These are phyloP conservation scores for Auriculariales sp. DNA, from an alignment of 768 basidiomycete species.

Conservation along the genomic window DNA sequence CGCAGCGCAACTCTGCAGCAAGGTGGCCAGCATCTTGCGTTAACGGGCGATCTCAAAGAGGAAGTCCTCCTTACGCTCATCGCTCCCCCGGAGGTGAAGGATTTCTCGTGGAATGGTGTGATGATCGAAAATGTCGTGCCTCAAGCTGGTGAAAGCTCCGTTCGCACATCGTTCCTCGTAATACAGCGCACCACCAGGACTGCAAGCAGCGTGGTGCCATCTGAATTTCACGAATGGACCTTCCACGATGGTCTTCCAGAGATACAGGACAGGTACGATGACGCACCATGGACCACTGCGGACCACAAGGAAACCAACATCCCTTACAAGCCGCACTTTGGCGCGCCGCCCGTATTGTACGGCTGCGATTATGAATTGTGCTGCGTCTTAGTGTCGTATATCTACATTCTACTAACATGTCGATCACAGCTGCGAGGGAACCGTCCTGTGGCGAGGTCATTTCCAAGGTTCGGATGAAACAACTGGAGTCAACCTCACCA, in stretches of 20 bases:
- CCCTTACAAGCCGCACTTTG: slow-evolving; percentile 52
- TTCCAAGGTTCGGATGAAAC: slow-evolving; percentile 27
- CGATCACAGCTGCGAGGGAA: slow-evolving; percentile 56
- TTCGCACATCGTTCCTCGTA: slow-evolving; percentile 34
- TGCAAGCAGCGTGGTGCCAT: background rate
- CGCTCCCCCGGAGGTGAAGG: slow-evolving; percentile 34
- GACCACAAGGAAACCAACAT: slow-evolving; percentile 64
- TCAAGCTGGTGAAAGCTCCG: background rate
- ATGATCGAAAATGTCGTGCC: slow-evolving; percentile 12
- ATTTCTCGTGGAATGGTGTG: slow-evolving; percentile 62
- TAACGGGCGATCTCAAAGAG: slow-evolving; percentile 56
- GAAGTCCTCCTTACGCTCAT: slow-evolving; percentile 47
- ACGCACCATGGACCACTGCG: slow-evolving; percentile 48
- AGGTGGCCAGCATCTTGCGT: slow-evolving; percentile 24
- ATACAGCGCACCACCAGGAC: slow-evolving; percentile 18
- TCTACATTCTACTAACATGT: slow-evolving; percentile 4
- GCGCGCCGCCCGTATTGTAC: slow-evolving; percentile 65
- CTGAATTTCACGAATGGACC: slow-evolving; percentile 48
- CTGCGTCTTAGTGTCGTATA: slow-evolving; percentile 13
- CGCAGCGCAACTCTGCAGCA: slow-evolving; percentile 21
- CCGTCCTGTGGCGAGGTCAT: slow-evolving; percentile 71
- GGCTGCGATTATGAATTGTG: slow-evolving; percentile 82
- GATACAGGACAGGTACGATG: slow-evolving; percentile 39
- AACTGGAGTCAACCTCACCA: slow-evolving; percentile 42
- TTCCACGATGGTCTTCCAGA: slow-evolving; percentile 68